Evolutionary conservation across 805 yeast species (phyloP).

Genomic region (Ogataea pilisensis): DNA sequence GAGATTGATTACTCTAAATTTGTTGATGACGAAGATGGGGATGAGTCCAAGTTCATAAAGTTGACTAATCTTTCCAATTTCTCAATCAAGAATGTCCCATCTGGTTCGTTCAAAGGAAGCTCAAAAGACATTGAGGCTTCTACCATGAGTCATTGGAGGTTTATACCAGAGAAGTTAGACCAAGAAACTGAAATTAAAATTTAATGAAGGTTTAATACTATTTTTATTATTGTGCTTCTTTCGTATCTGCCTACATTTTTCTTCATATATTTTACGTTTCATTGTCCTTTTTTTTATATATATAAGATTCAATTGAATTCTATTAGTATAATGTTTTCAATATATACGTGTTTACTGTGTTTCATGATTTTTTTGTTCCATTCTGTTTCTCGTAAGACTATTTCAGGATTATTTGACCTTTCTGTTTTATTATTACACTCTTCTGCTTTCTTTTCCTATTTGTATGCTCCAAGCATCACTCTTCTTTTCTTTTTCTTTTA

Average conservation of each 20-base stretch:
- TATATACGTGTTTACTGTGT: too few species aligned
- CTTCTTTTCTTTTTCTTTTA: background rate
- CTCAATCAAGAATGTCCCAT: conserved; percentile 61
- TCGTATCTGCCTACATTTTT: too few species aligned
- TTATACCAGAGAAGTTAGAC: conserved; percentile 49
- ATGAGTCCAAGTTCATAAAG: conserved; percentile 35
- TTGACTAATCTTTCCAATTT: conserved; percentile 48
- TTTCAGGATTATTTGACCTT: background rate
- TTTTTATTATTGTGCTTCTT: too few species aligned
- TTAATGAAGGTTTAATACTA: too few species aligned
- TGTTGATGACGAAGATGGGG: conserved; percentile 27
- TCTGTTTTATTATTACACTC: background rate
- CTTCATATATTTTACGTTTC: too few species aligned
- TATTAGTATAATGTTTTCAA: too few species aligned
- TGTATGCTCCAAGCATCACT: too few species aligned
- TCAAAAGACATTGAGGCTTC: conserved; percentile 52
- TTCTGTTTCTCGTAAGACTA: too few species aligned
- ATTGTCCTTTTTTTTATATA: too few species aligned
- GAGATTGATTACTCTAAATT: conserved; percentile 35
- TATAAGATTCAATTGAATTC: too few species aligned
- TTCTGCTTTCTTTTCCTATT: too few species aligned
- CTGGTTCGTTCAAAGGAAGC: conserved; percentile 45
- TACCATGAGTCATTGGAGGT: conserved; percentile 61
- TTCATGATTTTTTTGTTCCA: too few species aligned
- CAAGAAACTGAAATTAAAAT: conserved; percentile 55